Evolutionary conservation across 768 basidiomycete genomes (phyloP), one percentile per base, ranked within the genome.

Genomic region (Podaxis sp.): DNA sequence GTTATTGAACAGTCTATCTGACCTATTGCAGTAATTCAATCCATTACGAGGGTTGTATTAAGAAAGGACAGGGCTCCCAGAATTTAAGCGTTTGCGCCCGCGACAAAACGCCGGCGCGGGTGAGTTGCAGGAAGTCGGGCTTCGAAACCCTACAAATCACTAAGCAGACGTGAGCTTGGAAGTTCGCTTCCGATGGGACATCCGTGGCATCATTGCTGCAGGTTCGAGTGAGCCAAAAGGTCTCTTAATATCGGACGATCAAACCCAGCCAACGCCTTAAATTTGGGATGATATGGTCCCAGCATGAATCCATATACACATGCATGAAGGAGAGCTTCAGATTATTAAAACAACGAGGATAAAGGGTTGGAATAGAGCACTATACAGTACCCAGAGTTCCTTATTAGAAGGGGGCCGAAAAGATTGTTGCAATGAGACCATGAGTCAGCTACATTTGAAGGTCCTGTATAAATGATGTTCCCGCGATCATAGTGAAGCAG

Each of bases 171-270:
- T n/a, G 15, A 46, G 15, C 44, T 19, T 46, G 44, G 19, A 17
- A 6, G 44, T 17, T 9, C 33, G 15, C 44, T 19, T 19, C 44
- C n/a, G 33, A 15, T 48, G 48, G 44, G 46, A 19, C 19, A 48
- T 17, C 26, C 28, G 15, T 17, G 4, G 24, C 17, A 17, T n/a
- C 58, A 33, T 51, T 22, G 44, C 58, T 48, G 22, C 46, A 59
- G 49, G 58, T n/a, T 52, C 28, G 17, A 9, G 28, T 11, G 4
- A 30, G 28, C 33, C 42, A 17, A 28, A 52, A 39, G 28, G 28
- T 19, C 17, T 19, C n/a, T 42, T 53, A 48, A 52, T 39, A 52
- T 60, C 48, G 49, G 19, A 51, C 30, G 52, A 60, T 52, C 19
- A 60, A 19, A 9, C 2, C 33, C 33, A 33, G 8, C 33, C 8